phyloP scores from a whole-genome alignment of 164 flowering plant species.

The Amborella trichopoda region DNA sequence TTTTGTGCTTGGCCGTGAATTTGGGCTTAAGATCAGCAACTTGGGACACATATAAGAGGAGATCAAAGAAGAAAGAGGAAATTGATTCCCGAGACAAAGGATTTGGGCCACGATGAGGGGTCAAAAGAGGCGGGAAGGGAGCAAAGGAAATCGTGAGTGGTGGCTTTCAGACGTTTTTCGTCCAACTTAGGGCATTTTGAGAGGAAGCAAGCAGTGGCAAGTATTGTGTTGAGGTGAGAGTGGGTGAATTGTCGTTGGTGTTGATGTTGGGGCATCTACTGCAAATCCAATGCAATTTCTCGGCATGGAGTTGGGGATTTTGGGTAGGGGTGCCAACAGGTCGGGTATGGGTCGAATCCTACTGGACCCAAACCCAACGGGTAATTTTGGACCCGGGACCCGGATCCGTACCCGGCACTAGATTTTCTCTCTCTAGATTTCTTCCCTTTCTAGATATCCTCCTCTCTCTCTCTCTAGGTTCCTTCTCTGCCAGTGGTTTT shows the following conservation, averaged over 20 bases:
- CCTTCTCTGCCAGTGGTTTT: too few species aligned
- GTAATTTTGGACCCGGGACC: too few species aligned
- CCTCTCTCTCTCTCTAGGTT: too few species aligned
- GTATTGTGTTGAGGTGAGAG: constrained; percentile 81
- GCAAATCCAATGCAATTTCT: constrained; percentile 81
- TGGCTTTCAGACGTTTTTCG: constrained; percentile 22
- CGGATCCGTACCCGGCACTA: too few species aligned
- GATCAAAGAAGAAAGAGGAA: constrained; percentile 47
- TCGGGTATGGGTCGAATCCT: too few species aligned
- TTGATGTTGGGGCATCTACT: constrained; percentile 61
- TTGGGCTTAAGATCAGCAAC: constrained; percentile 43
- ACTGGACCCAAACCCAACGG: too few species aligned
- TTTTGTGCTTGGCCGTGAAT: constrained; percentile 39
- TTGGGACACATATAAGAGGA: constrained; percentile 34
- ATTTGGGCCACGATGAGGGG: constrained; percentile 70
- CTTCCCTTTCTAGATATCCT: too few species aligned
- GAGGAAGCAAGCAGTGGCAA: constrained; percentile 65
- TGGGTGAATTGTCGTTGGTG: constrained; percentile 48
- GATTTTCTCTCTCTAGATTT: too few species aligned
- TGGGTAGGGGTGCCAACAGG: too few species aligned
- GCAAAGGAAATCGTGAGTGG: constrained; percentile 49
- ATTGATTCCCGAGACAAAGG: constrained; percentile 33
- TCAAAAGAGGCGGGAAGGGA: constrained; percentile 43
- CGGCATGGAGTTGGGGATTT: constrained; percentile 46
- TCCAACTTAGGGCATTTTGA: constrained; percentile 35